Base-by-base conservation (phyloP, 805 yeast genomes). In the Wickerhamomyces silvicola region DNA sequence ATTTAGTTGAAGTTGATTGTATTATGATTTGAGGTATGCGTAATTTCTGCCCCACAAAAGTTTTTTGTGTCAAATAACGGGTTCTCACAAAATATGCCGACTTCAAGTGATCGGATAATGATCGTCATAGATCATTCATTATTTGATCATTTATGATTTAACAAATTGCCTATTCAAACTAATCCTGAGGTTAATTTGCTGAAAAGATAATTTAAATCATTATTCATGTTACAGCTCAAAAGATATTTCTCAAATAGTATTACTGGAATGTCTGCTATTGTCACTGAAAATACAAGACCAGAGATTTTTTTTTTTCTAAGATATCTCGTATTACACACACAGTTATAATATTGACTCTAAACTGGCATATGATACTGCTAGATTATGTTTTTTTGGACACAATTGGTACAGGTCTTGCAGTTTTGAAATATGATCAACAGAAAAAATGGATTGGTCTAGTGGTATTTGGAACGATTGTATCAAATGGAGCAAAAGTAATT, bases 391-490 rank as follows among this genome's bases (percentile, higher is more conserved):
- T n/a, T 25, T 52, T 74, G 22, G 81, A 74, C 44, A 71, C 79
- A 4, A 50, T 74, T 18, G 81, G 81, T 6, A 73, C 79, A 48
- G 80, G 79, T 14, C 57, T 74, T 11, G 79, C 74, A 33, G 78
- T 78, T 2, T 56, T 74, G 42, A 68, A 70, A 51, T 70, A 70
- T 53, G 59, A 59, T 16, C 72, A 70, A 42, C 72, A 74, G 32
- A 52, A 60, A 22, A 51, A 57, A 14, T 54, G 75, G 25, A 62
- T 74, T 38, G 68, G 71, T 26, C 81, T 80, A 5, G 66, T 68
- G n/a, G 75, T 73, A 4, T 75, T 77, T 15, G 78, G 76, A 3
- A 68, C 75, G 5, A 45, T 53, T 20, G 75, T 72, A 9, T 74
- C 77, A 19, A 65, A 70, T 41, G 80, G 79, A 31, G 58, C 76